Conservation (phyloP, 768 basidiomycete genomes). For the Lactarius hatsudake region DNA sequence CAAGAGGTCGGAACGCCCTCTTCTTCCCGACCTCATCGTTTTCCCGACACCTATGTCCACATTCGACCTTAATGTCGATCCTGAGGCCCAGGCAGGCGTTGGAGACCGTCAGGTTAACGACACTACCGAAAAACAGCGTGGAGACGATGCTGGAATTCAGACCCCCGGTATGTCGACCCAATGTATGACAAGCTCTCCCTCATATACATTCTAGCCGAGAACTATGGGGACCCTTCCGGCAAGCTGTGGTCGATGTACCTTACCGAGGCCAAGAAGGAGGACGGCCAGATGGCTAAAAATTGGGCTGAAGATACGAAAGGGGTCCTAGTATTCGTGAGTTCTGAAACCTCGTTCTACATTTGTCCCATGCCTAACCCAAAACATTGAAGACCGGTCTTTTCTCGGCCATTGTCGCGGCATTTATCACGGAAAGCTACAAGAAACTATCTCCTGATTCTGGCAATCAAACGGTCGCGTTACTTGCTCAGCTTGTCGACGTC, state of each 20-base stretch:
- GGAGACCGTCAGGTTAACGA: background rate
- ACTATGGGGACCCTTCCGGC: background rate
- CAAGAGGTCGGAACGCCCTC: background rate
- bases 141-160: background rate
- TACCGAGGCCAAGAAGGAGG: background rate
- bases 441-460: background rate
- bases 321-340: background rate
- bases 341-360: no score
- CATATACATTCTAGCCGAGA: background rate
- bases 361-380: background rate
- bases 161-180: background rate
- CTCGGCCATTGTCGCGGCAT: background rate
- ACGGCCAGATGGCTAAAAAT: background rate
- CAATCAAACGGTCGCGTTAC: background rate
- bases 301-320: background rate
- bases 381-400: background rate
- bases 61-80: background rate
- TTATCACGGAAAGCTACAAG: constrained; percentile 1
- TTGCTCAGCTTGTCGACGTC: background rate
- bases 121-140: background rate
- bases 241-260: constrained; percentile 8
- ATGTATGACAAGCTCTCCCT: background rate
- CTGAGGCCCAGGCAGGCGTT: background rate
- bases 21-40: background rate
- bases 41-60: background rate